Conservation (phyloP, 306 rosid species). For the Clitoria ternatea region DNA sequence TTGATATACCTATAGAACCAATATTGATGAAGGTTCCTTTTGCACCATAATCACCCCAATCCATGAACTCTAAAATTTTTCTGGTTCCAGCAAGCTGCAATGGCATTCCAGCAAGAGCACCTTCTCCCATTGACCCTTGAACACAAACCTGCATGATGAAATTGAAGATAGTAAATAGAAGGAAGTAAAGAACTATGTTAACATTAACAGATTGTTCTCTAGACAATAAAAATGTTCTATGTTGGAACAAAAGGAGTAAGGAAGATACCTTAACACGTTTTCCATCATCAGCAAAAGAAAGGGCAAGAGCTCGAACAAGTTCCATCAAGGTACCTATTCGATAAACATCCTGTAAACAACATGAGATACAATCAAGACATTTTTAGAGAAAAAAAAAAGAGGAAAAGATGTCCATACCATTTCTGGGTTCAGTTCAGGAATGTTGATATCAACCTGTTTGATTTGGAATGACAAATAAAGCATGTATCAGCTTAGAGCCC, state of each 20-base stretch:
- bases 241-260: slow-evolving; percentile 18
- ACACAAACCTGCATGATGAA: slow-evolving; percentile 74
- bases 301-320: slow-evolving; percentile 80
- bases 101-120: slow-evolving; percentile 97
- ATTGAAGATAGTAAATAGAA: slow-evolving; percentile 13
- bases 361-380: slow-evolving; percentile 33
- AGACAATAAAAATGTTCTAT: slow-evolving; percentile 8
- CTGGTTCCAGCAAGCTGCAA: slow-evolving; percentile 94
- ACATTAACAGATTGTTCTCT: background rate
- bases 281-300: slow-evolving; percentile 94
- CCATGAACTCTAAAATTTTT: slow-evolving; percentile 89
- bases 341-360: slow-evolving; percentile 82
- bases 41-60: slow-evolving; percentile 97
- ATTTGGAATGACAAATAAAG: slow-evolving; percentile 31
- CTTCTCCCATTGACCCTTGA: slow-evolving; percentile 99
- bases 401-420: slow-evolving; percentile 52
- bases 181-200: background rate
- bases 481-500: slow-evolving; percentile 22
- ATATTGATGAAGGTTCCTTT: slow-evolving; percentile 78
- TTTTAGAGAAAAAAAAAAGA: background rate
- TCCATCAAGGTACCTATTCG: slow-evolving; percentile 94
- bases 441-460: slow-evolving; percentile 85
- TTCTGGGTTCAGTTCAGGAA: slow-evolving; percentile 94
- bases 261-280: slow-evolving; percentile 73
- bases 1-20: slow-evolving; percentile 77